These are phyloP conservation scores for Salvia rosmarinus DNA, from an alignment of 257 asterid species.

Conservation along the genomic window DNA sequence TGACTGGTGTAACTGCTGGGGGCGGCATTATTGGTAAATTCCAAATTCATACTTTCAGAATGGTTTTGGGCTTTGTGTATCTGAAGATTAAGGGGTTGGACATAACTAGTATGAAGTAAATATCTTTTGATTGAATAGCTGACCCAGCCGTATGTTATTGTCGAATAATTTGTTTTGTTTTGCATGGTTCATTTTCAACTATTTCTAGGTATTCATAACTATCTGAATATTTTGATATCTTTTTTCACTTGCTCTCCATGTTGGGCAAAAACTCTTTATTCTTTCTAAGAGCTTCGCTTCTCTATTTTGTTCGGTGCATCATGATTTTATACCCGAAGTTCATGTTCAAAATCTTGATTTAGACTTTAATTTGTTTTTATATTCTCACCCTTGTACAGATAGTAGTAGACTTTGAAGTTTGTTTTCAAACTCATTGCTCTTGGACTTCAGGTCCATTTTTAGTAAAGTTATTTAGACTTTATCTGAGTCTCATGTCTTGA, in stretches of 20 bases:
- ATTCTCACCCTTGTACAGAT: slow-evolving; percentile 8
- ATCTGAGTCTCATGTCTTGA: slow-evolving; percentile 18
- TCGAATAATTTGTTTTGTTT: slow-evolving; percentile 3
- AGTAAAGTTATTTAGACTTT: not conserved
- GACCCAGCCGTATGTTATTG: not conserved
- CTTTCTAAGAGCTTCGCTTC: slow-evolving; percentile 15
- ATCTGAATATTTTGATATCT: slow-evolving; percentile 4
- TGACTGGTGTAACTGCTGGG: slow-evolving; percentile 67
- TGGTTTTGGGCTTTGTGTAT: slow-evolving; percentile 6
- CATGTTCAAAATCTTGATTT: slow-evolving; percentile 15
- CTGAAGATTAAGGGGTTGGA: slow-evolving; percentile 20
- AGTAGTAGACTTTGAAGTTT: slow-evolving; percentile 4
- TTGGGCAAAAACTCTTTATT: slow-evolving; percentile 19
- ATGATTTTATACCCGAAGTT: slow-evolving; percentile 20
- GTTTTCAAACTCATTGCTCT: slow-evolving; percentile 4
- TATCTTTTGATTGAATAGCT: slow-evolving; percentile 2
- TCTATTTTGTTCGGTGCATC: slow-evolving; percentile 14
- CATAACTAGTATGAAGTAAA: slow-evolving; percentile 21
- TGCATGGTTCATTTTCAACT: slow-evolving; percentile 9
- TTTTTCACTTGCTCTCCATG: slow-evolving; percentile 17
- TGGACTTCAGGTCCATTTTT: slow-evolving; percentile 18
- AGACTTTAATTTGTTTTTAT: not conserved
- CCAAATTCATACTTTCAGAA: slow-evolving; percentile 26
- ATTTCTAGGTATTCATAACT: slow-evolving; percentile 2
- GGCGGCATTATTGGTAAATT: slow-evolving; percentile 84